Conservation (phyloP, 1,284 basidiomycete species). For the Austroboletus novae-zelandiae region DNA sequence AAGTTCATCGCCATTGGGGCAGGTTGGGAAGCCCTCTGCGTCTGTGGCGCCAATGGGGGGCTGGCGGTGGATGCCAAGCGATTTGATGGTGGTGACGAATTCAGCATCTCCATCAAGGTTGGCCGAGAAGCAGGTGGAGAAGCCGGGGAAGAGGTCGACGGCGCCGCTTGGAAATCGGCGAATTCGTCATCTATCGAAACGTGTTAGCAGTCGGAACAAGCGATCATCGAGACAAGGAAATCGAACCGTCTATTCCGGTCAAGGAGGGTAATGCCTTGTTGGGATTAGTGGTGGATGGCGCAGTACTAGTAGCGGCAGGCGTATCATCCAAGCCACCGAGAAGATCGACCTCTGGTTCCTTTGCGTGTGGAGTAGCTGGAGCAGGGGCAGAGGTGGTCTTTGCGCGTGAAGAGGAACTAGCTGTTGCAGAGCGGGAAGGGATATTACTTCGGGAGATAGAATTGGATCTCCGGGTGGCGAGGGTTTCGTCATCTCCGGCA, state of each 20-base stretch:
- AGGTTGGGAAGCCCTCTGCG: conserved; percentile 15
- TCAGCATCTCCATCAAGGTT: conserved; percentile 54
- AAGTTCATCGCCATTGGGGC: conserved; percentile 9
- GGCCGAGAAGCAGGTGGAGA: conserved; percentile 39
- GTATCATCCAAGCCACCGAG: conserved; percentile 76
- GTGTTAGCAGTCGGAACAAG: conserved; percentile 11
- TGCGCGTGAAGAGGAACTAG: conserved; percentile 19
- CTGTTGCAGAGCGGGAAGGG: conserved; percentile 19
- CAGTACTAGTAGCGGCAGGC: conserved; percentile 19
- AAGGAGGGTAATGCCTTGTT: conserved; percentile 62
- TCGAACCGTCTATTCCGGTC: conserved; percentile 22
- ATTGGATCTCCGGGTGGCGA: conserved; percentile 37
- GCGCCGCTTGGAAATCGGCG: conserved; percentile 86
- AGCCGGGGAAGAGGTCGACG: conserved; percentile 40
- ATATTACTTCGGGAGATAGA: conserved; percentile 31
- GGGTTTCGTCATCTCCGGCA: conserved; percentile 88
- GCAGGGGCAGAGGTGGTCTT: conserved; percentile 42
- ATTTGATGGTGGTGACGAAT: conserved; percentile 29
- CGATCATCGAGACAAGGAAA: not conserved
- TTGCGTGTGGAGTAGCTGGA: conserved; percentile 42
- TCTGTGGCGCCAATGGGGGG: conserved; percentile 11
- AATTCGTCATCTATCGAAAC: conserved; percentile 75
- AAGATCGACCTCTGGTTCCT: conserved; percentile 61
- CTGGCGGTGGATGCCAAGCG: conserved; percentile 20
- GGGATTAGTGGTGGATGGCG: conserved; percentile 37